Base-by-base conservation (phyloP, 352 stramenopile species). In the Globisporangium nodosum region DNA sequence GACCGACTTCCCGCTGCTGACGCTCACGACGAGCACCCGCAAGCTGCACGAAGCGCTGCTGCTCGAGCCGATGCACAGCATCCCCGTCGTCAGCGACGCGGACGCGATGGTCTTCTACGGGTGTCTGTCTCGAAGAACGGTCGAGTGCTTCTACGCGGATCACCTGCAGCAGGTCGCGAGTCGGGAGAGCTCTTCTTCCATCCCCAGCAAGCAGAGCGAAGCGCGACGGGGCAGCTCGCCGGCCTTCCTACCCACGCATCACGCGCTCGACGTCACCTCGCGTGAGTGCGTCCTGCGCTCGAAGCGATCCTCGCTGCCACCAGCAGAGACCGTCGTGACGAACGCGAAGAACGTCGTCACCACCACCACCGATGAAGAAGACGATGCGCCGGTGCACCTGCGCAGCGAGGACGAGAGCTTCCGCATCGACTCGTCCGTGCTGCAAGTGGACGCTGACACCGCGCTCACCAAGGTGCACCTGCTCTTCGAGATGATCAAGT, bases 401-500 rank as follows among this genome's bases (percentile, higher is more conserved):
- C 52, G 59, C 31, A 60, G 62, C 40, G 65, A 72, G 40, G 50
- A 65, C 42, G 58, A 56, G 42, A 65, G 49, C 18, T 52, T 73
- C 47, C 35, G 43, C 21, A 71, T 87, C 35, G 74, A 85, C 65
- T 70, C 74, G 30, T 76, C 74, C 0, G 74, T 69, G 46, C 69
- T 90, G 20, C 77, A 87, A 60, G 74, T 85, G 16, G 74, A 83
- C 58, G 65, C 63, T 5, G 72, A 79, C 24, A 78, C 77, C 27
- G 73, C 75, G 3, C 54, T 88, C 53, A 69, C 87, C 56, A 81
- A 74, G 15, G 69, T 87, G 33, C 78, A 91, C 56, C 75, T 88
- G 56, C 70, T 90, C 43, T 90, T 91, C 52, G 78, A 89, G 63
- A 84, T 87, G 77, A 76, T 85, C 65, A 81, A 85, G 54, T 85